Conservation (phyloP, 2,329 filamentous ascomycete genomes). For the Fusarium sp. region DNA sequence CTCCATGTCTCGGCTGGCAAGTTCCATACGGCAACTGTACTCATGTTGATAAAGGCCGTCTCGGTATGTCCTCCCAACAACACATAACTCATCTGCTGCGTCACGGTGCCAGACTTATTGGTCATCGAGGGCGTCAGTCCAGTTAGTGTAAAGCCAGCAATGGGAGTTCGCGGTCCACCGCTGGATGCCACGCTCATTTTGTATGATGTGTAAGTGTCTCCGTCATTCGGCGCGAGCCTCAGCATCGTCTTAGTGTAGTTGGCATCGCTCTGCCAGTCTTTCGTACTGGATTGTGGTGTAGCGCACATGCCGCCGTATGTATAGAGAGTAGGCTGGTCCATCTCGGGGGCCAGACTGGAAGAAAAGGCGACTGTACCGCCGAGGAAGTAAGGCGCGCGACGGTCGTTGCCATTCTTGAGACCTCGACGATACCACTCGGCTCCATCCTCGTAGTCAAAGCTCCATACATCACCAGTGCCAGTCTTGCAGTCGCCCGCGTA, state of each 20-base stretch:
- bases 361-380: slow-evolving; percentile 76
- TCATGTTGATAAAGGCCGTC: slow-evolving; percentile 92
- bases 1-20: slow-evolving; percentile 89
- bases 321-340: slow-evolving; percentile 71
- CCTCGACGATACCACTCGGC: slow-evolving; percentile 43
- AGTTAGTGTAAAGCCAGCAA: slow-evolving; percentile 89
- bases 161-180: slow-evolving; percentile 76
- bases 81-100: slow-evolving; percentile 82
- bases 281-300: slow-evolving; percentile 50
- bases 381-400: slow-evolving; percentile 62
- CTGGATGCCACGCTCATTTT: slow-evolving; percentile 55
- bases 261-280: slow-evolving; percentile 74
- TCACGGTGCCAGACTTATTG: slow-evolving; percentile 72
- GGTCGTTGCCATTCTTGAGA: slow-evolving; percentile 37
- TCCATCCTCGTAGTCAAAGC: slow-evolving; percentile 57
- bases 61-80: slow-evolving; percentile 88
- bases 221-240: slow-evolving; percentile 65
- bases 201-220: slow-evolving; percentile 50
- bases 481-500: slow-evolving; percentile 79
- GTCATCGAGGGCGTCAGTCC: slow-evolving; percentile 76
- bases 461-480: slow-evolving; percentile 73
- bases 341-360: slow-evolving; percentile 64
- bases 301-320: slow-evolving; percentile 94
- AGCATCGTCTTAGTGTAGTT: slow-evolving; percentile 87
- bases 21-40: slow-evolving; percentile 86